phyloP scores from a whole-genome alignment of 495 filamentous ascomycete species.

The Trypethelium eluteriae region DNA sequence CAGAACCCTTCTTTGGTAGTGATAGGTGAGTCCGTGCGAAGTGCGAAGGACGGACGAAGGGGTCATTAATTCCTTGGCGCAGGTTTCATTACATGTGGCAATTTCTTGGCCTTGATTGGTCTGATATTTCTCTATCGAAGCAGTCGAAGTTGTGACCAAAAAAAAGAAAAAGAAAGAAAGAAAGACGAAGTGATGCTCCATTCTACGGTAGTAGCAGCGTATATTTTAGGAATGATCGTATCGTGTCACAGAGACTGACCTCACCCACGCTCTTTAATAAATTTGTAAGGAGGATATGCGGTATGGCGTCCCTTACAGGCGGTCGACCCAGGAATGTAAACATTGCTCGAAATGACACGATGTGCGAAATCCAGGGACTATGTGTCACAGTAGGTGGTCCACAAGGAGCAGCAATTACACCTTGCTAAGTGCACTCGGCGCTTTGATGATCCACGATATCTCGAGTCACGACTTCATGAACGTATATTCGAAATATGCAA shows the following conservation, averaged over 20 bases:
- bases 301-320: too few species aligned
- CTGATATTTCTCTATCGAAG: not conserved
- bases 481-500: not conserved
- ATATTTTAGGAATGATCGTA: not conserved
- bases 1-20: slow-evolving; percentile 70
- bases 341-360: not conserved
- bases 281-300: too few species aligned
- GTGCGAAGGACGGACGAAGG: not conserved
- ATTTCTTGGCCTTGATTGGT: slow-evolving; percentile 11
- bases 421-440: too few species aligned
- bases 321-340: not conserved
- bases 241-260: not conserved
- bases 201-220: too few species aligned
- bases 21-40: slow-evolving; percentile 45
- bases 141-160: not conserved
- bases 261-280: too few species aligned
- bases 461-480: too few species aligned
- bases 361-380: too few species aligned
- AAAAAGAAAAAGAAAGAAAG: too few species aligned
- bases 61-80: not conserved
- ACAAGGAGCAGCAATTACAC: too few species aligned
- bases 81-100: slow-evolving; percentile 7
- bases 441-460: too few species aligned
- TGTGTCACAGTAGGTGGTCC: too few species aligned
- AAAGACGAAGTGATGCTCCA: too few species aligned